phyloP scores from a whole-genome alignment of 2,329 filamentous ascomycete genomes.

The Colletotrichum destructivum region DNA sequence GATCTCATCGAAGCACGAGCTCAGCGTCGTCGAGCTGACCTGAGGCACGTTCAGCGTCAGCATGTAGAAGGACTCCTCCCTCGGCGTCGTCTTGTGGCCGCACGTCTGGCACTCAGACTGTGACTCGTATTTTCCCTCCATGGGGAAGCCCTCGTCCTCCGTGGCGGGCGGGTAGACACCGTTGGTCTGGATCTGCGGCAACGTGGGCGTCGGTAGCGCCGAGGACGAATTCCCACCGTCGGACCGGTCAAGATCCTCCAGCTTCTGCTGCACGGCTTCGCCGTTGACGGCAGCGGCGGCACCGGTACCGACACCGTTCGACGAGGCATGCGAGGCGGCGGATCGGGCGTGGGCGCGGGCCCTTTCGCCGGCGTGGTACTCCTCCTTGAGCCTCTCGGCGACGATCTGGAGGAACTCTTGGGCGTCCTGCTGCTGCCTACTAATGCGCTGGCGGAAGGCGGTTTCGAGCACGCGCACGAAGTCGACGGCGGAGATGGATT shows the following conservation, averaged over 20 bases:
- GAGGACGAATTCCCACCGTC: slow-evolving; percentile 38
- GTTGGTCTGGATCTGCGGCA: slow-evolving; percentile 40
- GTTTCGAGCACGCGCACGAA: slow-evolving; percentile 88
- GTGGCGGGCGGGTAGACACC: slow-evolving; percentile 34
- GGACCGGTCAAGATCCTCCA: slow-evolving; percentile 48
- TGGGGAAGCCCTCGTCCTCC: slow-evolving; percentile 77
- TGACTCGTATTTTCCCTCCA: slow-evolving; percentile 94
- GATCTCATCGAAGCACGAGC: slow-evolving; percentile 91
- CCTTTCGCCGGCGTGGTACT: slow-evolving; percentile 88
- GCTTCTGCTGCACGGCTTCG: slow-evolving; percentile 49
- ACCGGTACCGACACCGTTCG: slow-evolving; percentile 2
- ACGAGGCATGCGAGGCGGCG: slow-evolving; percentile 45
- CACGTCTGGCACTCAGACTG: slow-evolving; percentile 94
- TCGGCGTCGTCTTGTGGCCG: slow-evolving; percentile 88
- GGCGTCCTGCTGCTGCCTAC: slow-evolving; percentile 95
- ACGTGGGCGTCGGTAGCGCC: slow-evolving; percentile 34
- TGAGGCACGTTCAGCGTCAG: slow-evolving; percentile 93
- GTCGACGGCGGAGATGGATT: slow-evolving; percentile 89
- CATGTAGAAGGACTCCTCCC: slow-evolving; percentile 89
- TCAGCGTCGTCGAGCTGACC: slow-evolving; percentile 83
- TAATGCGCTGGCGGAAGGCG: slow-evolving; percentile 92
- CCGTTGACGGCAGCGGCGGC: slow-evolving; percentile 37
- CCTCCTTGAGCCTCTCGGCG: slow-evolving; percentile 91
- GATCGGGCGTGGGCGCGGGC: slow-evolving; percentile 73
- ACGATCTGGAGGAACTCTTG: slow-evolving; percentile 98